A percentile compares a stretch with the other conserved stretches of the same genome.
phyloP scores from a whole-genome alignment of 148 eudicot species.

The Silene uniflora region DNA sequence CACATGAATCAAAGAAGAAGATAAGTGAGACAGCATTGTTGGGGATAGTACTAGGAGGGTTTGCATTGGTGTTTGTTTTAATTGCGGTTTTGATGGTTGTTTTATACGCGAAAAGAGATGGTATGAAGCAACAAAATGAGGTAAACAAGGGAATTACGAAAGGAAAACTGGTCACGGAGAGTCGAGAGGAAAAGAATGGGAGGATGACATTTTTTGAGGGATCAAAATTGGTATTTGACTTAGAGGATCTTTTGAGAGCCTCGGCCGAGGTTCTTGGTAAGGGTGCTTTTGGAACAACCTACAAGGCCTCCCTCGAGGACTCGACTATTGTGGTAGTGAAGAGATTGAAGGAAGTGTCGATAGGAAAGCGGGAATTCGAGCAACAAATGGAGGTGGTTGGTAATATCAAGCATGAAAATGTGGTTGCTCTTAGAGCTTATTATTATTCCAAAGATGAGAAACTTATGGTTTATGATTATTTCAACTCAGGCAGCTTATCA shows the following conservation, averaged over 20 bases:
- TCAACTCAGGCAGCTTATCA: slow-evolving; percentile 53
- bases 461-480: slow-evolving; percentile 77
- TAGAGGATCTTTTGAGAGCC: slow-evolving; percentile 76
- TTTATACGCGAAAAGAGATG: slow-evolving; percentile 22
- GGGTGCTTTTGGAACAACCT: slow-evolving; percentile 68
- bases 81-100: slow-evolving; percentile 42
- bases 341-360: slow-evolving; percentile 55
- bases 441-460: slow-evolving; percentile 85
- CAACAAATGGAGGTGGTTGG: slow-evolving; percentile 75
- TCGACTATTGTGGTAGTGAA: slow-evolving; percentile 60
- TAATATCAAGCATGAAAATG: slow-evolving; percentile 65
- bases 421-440: slow-evolving; percentile 65
- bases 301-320: slow-evolving; percentile 77
- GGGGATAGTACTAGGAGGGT: slow-evolving; percentile 51
- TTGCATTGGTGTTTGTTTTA: slow-evolving; percentile 35
- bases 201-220: slow-evolving; percentile 64
- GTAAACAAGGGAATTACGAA: slow-evolving; percentile 21
- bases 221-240: slow-evolving; percentile 48
- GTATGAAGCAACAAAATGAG: slow-evolving; percentile 24
- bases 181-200: slow-evolving; percentile 33
- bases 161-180: slow-evolving; percentile 26
- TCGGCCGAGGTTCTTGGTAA: slow-evolving; percentile 88
- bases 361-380: slow-evolving; percentile 69
- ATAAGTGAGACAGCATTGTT: slow-evolving; percentile 47
- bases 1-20: slow-evolving; percentile 28